These are phyloP conservation scores for Elymus sibiricus DNA, from an alignment of 176 grass and related monocot genomes.

Conservation along the genomic window DNA sequence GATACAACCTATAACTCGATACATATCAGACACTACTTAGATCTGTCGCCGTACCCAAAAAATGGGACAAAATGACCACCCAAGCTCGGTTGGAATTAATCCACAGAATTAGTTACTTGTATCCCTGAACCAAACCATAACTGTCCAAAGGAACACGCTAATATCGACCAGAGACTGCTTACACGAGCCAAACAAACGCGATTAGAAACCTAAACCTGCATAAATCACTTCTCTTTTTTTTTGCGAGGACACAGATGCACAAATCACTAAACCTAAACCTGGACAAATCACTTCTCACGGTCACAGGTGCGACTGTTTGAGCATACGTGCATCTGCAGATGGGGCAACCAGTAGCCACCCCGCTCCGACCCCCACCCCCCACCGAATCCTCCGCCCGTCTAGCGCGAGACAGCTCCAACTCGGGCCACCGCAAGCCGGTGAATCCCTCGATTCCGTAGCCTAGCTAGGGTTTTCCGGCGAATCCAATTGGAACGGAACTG, in stretches of 20 bases:
- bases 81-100: background rate
- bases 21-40: background rate
- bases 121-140: background rate
- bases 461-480: slow-evolving; percentile 4
- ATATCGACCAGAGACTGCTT: background rate
- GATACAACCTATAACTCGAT: background rate
- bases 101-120: background rate
- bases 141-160: background rate
- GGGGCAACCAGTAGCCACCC: background rate
- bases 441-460: background rate
- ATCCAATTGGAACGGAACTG: background rate
- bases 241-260: too few species aligned
- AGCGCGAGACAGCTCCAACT: background rate
- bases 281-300: background rate
- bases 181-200: background rate
- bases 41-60: background rate
- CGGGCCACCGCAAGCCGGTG: background rate
- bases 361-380: background rate
- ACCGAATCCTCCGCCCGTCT: background rate
- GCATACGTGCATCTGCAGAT: background rate
- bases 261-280: background rate
- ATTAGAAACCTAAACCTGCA: background rate
- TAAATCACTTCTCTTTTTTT: slow-evolving; percentile 8
- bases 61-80: background rate
- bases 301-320: background rate